Percentiles rank a stretch among this genome's conserved stretches.
Evolutionary conservation across 2,329 filamentous ascomycete genomes (phyloP).

Genomic region (Teratosphaeria gauchensis): DNA sequence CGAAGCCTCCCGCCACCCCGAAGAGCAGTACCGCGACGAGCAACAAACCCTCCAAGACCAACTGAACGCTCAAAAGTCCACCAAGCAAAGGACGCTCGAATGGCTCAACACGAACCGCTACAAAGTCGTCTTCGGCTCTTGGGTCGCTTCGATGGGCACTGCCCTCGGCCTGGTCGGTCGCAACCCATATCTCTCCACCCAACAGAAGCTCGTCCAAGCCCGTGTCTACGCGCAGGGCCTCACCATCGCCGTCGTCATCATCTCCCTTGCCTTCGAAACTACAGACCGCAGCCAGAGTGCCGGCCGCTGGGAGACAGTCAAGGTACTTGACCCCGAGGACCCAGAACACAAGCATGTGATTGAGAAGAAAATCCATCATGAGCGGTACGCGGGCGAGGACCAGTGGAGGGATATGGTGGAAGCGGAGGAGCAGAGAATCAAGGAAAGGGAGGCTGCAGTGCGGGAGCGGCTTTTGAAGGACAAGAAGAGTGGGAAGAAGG

Average conservation of each 20-base stretch:
- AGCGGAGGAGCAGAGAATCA: conserved; percentile 57
- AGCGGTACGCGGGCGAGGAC: conserved; percentile 80
- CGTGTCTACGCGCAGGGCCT: conserved; percentile 89
- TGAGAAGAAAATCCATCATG: conserved; percentile 80
- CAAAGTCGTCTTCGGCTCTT: conserved; percentile 70
- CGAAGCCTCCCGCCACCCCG: conserved; percentile 61
- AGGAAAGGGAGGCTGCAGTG: conserved; percentile 38
- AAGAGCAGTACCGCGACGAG: conserved; percentile 56
- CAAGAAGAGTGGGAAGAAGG: conserved; percentile 14
- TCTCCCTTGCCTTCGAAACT: conserved; percentile 73
- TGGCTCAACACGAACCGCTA: conserved; percentile 79
- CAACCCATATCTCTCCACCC: conserved; percentile 61
- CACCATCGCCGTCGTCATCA: conserved; percentile 73
- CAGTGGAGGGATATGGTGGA: conserved; percentile 90
- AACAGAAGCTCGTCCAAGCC: conserved; percentile 88
- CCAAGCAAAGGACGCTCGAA: conserved; percentile 52
- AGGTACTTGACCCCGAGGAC: conserved; percentile 70
- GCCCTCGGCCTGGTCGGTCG: conserved; percentile 68
- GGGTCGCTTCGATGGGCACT: conserved; percentile 69
- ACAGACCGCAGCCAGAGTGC: conserved; percentile 66
- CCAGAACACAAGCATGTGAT: conserved; percentile 73
- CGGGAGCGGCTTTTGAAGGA: conserved; percentile 19
- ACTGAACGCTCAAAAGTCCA: conserved; percentile 46
- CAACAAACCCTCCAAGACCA: conserved; percentile 48
- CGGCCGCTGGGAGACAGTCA: conserved; percentile 75